phyloP scores from a whole-genome alignment of 176 grass and related monocot genomes.

The Leersia perrieri region DNA sequence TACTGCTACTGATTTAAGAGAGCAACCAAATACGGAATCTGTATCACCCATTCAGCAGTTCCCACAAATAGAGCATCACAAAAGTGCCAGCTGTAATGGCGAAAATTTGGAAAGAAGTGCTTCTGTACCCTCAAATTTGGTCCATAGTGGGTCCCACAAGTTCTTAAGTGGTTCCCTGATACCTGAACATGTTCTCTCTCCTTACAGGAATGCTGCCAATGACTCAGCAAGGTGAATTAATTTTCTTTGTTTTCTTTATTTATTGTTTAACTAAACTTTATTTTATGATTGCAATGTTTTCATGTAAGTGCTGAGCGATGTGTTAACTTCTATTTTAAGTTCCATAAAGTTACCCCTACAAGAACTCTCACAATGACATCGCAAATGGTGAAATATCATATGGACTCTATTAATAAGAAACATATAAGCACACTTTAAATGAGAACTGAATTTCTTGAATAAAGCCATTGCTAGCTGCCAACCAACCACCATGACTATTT shows the following conservation, averaged over 20 bases:
- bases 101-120: slow-evolving; percentile 67
- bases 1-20: slow-evolving; percentile 39
- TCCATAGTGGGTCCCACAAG: slow-evolving; percentile 44
- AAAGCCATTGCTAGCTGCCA: background rate
- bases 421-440: background rate
- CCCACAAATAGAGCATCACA: slow-evolving; percentile 32
- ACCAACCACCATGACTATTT: background rate
- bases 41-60: slow-evolving; percentile 45
- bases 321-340: slow-evolving; percentile 1
- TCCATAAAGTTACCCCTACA: slow-evolving; percentile 2
- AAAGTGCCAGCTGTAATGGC: slow-evolving; percentile 45
- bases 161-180: slow-evolving; percentile 80
- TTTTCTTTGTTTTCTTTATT: slow-evolving; percentile 1
- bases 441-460: background rate
- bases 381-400: slow-evolving; percentile 2
- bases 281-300: slow-evolving; percentile 12
- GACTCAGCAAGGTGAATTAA: slow-evolving; percentile 54
- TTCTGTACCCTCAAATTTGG: slow-evolving; percentile 56
- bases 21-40: slow-evolving; percentile 36
- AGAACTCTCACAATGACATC: background rate
- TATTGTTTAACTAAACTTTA: background rate
- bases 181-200: slow-evolving; percentile 77
- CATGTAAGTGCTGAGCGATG: slow-evolving; percentile 1
- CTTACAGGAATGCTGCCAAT: slow-evolving; percentile 44
- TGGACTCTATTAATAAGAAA: background rate